These are phyloP conservation scores for Tetracentron sinense DNA, from an alignment of 164 flowering plant species.

Conservation along the genomic window DNA sequence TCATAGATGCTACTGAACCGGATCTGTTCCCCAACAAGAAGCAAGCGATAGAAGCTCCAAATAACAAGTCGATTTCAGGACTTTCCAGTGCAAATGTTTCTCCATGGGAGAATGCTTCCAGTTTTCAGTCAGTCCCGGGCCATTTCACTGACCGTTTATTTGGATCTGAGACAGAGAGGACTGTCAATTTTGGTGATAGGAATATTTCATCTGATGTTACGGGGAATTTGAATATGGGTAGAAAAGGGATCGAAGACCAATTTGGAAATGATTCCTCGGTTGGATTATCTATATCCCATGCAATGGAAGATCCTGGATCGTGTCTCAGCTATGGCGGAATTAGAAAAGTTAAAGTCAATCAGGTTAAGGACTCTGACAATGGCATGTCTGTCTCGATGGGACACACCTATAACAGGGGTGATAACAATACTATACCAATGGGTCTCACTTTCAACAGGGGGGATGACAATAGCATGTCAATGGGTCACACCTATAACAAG, in stretches of 20 bases:
- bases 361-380: slow-evolving; percentile 33
- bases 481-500: no score
- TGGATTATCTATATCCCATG: slow-evolving; percentile 39
- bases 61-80: slow-evolving; percentile 27
- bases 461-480: no score
- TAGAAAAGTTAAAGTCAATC: slow-evolving; percentile 43
- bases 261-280: slow-evolving; percentile 27
- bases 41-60: slow-evolving; percentile 29
- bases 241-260: slow-evolving; percentile 27
- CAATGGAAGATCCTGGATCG: slow-evolving; percentile 26
- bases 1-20: slow-evolving; percentile 36
- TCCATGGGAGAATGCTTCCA: slow-evolving; percentile 39
- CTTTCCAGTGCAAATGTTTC: slow-evolving; percentile 27
- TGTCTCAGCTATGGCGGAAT: slow-evolving; percentile 32
- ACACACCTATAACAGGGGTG: slow-evolving; percentile 19
- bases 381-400: slow-evolving; percentile 25
- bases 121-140: slow-evolving; percentile 27
- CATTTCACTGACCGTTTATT: slow-evolving; percentile 44
- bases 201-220: slow-evolving; percentile 9
- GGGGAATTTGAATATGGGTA: slow-evolving; percentile 30
- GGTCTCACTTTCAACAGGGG: no score
- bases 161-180: slow-evolving; percentile 32
- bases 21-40: slow-evolving; percentile 35
- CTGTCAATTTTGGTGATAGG: slow-evolving; percentile 18
- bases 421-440: no score